Evolutionary conservation across 306 rosid species (phyloP), one percentile per base, ranked within the genome.

Genomic region (Phaseolus lunatus): DNA sequence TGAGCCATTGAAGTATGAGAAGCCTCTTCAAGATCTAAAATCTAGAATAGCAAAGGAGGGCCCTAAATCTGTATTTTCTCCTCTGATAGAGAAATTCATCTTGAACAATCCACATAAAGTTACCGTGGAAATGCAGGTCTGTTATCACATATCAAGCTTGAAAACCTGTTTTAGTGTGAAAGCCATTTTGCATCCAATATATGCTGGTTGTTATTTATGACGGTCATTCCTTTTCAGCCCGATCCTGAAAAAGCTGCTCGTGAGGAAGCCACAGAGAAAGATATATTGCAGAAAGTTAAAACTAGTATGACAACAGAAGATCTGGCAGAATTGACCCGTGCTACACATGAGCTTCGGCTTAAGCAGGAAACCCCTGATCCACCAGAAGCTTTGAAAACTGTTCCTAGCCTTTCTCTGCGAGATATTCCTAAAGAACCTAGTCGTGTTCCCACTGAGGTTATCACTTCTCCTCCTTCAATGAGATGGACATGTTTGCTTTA

Each of bases 331-430:
- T 84, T 92, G 70, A 81, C 97, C 61, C 92, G 91, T 54, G 97
- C 98, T 41, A 95, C 99, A 20, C 89, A 86, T 66, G 94, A 92
- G 84, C 87, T 95, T 74, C 88, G 86, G 52, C 89, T 88, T 52
- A 92, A 91, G 86, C 98, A 92, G 88, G 99, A 95, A 81, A 92
- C 99, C 67, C 94, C 99, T 78, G 99, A 95, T 47, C 97, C 94
- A 48, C 97, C 97, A 18, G 99, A 95, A 86, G 99, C 96, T 80
- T 81, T 95, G 77, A 92, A 79, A 89, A 78, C 90, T 79, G 99
- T 95, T 86, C 99, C 99, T 63, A 79, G 99, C 83, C 96, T 95
- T 67, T 91, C 96, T 83, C 83, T 95, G 52, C 87, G 78, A 54
- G 99, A 95, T 85, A 95, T 95, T 85, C 97, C 99, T 63, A 95